phyloP scores from a whole-genome alignment of 495 filamentous ascomycete species.

The Talaromyces liani region DNA sequence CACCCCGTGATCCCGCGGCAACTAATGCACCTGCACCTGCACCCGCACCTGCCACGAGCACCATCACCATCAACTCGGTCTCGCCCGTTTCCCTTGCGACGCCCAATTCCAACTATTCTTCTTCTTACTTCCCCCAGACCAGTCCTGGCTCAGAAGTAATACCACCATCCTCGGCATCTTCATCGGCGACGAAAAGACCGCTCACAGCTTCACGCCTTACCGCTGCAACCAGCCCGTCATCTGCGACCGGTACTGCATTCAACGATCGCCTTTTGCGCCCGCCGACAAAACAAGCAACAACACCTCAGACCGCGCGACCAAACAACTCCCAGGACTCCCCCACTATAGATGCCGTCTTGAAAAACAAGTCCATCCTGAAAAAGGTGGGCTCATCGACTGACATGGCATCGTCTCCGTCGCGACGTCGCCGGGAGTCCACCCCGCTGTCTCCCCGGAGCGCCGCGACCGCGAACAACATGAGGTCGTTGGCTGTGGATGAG shows the following conservation, averaged over 20 bases:
- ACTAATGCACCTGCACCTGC: neutral
- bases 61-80: neutral
- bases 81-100: neutral
- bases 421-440: conserved; percentile 3
- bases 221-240: conserved; percentile 23
- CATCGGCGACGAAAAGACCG: conserved; percentile 21
- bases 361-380: conserved; percentile 12
- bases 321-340: conserved; percentile 4
- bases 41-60: conserved; percentile 2
- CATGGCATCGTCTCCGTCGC: neutral
- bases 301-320: neutral
- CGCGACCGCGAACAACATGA: neutral
- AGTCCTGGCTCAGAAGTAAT: neutral
- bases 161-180: neutral
- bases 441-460: conserved; percentile 9
- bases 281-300: neutral
- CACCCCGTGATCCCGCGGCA: conserved; percentile 3
- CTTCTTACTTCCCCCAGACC: neutral
- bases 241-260: conserved; percentile 22
- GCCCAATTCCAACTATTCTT: neutral
- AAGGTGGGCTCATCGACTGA: conserved; percentile 2
- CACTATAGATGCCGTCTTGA: conserved; percentile 10
- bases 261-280: conserved; percentile 7
- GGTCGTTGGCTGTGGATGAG: neutral
- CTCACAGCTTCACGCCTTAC: conserved; percentile 36